These are phyloP conservation scores for Megacollybia marginata DNA, from an alignment of 768 basidiomycete species.

Conservation along the genomic window DNA sequence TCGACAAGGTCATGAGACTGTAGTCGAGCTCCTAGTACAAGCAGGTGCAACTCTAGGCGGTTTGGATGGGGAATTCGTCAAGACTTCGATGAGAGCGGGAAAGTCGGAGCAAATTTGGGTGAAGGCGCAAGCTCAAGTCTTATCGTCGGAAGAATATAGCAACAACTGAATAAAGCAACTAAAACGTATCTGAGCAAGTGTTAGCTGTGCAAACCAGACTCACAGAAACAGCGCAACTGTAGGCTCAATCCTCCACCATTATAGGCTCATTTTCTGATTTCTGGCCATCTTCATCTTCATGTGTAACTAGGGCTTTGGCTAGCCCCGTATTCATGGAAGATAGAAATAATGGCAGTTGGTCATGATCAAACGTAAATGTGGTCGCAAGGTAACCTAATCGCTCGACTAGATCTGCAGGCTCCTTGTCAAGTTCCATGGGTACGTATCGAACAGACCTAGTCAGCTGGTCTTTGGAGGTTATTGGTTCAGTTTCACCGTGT, in stretches of 20 bases:
- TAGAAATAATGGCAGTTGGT: conserved; percentile 63
- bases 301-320: conserved; percentile 2
- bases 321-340: conserved; percentile 50
- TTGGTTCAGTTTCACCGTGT: conserved; percentile 19
- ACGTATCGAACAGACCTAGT: conserved; percentile 49
- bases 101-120: conserved; percentile 43
- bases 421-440: conserved; percentile 59
- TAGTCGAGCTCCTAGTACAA: conserved; percentile 58
- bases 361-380: conserved; percentile 61
- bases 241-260: no score
- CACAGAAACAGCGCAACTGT: no score
- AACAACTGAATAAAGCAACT: no score
- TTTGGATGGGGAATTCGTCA: conserved; percentile 55
- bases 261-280: conserved; percentile 5
- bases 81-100: conserved; percentile 33
- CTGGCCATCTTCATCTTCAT: conserved; percentile 22
- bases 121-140: conserved; percentile 36
- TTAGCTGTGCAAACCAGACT: no score
- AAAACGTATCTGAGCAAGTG: no score
- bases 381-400: conserved; percentile 53
- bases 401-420: conserved; percentile 46
- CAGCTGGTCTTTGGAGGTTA: conserved; percentile 30
- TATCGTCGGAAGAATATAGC: no score
- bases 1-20: conserved; percentile 53
- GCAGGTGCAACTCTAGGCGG: conserved; percentile 73